Evolutionary conservation across 169 alveolate genomes (phyloP).

Genomic region (Cryptosporidium felis): DNA sequence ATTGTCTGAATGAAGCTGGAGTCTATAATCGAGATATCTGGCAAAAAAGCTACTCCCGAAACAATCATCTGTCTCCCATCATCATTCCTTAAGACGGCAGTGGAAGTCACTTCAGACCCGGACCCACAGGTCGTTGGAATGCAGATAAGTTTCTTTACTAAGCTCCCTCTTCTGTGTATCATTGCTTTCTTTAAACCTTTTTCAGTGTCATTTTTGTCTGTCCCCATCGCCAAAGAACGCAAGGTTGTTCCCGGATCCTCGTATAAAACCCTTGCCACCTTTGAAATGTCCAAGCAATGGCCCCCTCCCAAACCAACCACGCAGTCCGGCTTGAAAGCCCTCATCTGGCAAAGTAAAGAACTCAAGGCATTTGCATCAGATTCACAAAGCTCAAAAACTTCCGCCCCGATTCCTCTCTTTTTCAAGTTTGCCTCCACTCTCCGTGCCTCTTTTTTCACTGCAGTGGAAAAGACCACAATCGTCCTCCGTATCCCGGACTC

Average conservation of each 20-base stretch:
- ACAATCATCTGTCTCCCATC: constrained; percentile 57
- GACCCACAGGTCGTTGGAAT: constrained; percentile 71
- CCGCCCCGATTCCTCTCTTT: not conserved
- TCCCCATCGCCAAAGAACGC: constrained; percentile 46
- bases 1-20: constrained; percentile 29
- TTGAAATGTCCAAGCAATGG: constrained; percentile 66
- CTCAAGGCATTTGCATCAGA: constrained; percentile 59
- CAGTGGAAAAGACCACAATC: constrained; percentile 8
- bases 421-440: not conserved
- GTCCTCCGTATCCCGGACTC: constrained; percentile 6
- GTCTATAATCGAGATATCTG: constrained; percentile 52
- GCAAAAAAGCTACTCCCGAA: constrained; percentile 66
- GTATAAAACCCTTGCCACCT: constrained; percentile 35
- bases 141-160: constrained; percentile 37
- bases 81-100: constrained; percentile 64
- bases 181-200: not conserved
- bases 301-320: constrained; percentile 67
- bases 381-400: constrained; percentile 39
- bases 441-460: constrained; percentile 14
- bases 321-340: constrained; percentile 43
- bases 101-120: constrained; percentile 54
- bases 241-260: constrained; percentile 57
- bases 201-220: not conserved
- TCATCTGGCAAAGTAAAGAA: constrained; percentile 37
- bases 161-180: constrained; percentile 51